Evolutionary conservation across 108 stramenopile species (phyloP).

Genomic region (Skeletonema tropicum): DNA sequence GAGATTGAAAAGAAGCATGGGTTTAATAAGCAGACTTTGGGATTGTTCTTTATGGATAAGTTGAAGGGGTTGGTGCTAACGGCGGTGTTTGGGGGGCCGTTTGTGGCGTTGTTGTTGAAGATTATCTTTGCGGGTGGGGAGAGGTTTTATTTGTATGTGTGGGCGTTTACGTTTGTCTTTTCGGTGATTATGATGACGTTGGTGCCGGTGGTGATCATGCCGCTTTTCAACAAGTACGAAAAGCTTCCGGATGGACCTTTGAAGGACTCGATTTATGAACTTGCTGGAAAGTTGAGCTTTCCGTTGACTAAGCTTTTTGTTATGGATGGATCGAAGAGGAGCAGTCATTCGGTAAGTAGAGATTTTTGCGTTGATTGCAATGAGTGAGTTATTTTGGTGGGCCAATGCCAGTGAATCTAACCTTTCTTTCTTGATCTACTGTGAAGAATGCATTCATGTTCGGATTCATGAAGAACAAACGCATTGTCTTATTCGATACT

Average conservation of each 20-base stretch:
- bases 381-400: no score
- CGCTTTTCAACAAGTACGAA: conserved; percentile 98
- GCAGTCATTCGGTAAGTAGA: conserved; percentile 74
- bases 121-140: conserved; percentile 88
- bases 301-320: conserved; percentile 97
- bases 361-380: neutral
- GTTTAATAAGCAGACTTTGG: conserved; percentile 95
- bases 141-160: conserved; percentile 94
- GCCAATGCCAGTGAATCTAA: neutral
- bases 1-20: conserved; percentile 95
- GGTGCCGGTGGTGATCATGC: conserved; percentile 95
- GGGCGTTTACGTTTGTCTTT: conserved; percentile 92
- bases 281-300: conserved; percentile 89
- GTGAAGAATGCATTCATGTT: conserved; percentile 96
- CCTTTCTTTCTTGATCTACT: neutral
- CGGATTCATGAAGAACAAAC: conserved; percentile 97
- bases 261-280: conserved; percentile 86
- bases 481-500: conserved; percentile 99
- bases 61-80: conserved; percentile 83
- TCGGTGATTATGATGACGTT: conserved; percentile 93
- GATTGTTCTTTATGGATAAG: conserved; percentile 92
- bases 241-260: conserved; percentile 89
- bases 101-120: conserved; percentile 81
- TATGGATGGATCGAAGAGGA: conserved; percentile 97
- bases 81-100: conserved; percentile 88